Base-by-base conservation (phyloP, 805 yeast species). In the Tanozyma kutaoensis region DNA sequence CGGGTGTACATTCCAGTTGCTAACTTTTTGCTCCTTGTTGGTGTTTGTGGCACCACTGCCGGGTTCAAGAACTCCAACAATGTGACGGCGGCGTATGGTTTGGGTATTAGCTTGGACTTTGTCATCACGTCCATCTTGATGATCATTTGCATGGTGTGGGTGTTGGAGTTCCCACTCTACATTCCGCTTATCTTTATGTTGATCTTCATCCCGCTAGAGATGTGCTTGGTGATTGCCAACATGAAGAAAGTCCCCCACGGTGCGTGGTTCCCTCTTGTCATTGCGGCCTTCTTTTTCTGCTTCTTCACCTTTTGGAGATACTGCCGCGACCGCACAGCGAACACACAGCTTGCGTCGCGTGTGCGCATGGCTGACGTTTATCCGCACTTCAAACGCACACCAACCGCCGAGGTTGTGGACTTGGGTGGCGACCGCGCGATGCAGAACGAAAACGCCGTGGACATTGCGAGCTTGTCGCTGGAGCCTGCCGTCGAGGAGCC, bases 21-120 rank as follows among this genome's bases (percentile, higher is more conserved):
- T 11, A 71, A 69, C 41, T 60, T 58, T 45, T 34, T 65, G 4
- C 47, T 72, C 20, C 62, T 71, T 66, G 47, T 68, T 11, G 67
- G 68, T 20, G 72, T 69, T 3, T 44, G 61, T 23, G 45, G 52
- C 4, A 61, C 73, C 8, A 60, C 72, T 5, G 69, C 69, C 7
- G 73, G 73, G 0, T 70, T 69, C 46, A 50, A 55, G 31, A 67
- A 52, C 37, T 55, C 67, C 18, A 52, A 55, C 37, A 55, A 52
- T 22, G 72, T 70, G 20, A 67, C 76, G 0, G 66, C 73, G 4
- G 76, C 76, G 9, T 72, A 70, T 40, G 77, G 76, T 11, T 55
- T 70, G 31, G 75, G 76, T 14, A 67, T 71, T 20, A 52, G 74
- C 2, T 41, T 69, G 31, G 77, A 69, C 39, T 67, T 72, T 35